Evolutionary conservation across 1,284 basidiomycete genomes (phyloP).

Genomic region (Exsudoporus floridanus): DNA sequence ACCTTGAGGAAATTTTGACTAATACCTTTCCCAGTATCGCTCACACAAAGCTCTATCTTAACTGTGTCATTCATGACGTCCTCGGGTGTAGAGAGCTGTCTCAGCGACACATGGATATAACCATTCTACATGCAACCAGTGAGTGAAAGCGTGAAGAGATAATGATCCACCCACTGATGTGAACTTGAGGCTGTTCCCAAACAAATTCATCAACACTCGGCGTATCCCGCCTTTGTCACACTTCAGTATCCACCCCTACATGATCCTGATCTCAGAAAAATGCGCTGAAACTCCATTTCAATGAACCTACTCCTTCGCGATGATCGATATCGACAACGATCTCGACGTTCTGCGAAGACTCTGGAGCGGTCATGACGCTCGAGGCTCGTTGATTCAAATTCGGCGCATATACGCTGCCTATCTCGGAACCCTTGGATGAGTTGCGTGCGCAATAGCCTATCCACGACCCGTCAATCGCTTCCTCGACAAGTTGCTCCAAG

Average conservation of each 20-base stretch:
- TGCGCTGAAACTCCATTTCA: not conserved
- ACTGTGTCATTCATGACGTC: constrained; percentile 57
- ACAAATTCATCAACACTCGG: constrained; percentile 92
- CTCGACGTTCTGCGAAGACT: constrained; percentile 62
- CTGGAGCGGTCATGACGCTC: constrained; percentile 34
- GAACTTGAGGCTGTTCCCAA: constrained; percentile 94
- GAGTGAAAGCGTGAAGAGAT: constrained; percentile 7
- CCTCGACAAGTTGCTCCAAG: constrained; percentile 88
- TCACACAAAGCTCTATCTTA: constrained; percentile 82
- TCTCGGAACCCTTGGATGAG: constrained; percentile 66
- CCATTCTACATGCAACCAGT: constrained; percentile 56
- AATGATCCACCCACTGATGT: constrained; percentile 55
- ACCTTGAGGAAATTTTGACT: constrained; percentile 86
- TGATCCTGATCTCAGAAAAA: constrained; percentile 6
- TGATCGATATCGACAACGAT: constrained; percentile 86
- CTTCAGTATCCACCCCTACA: constrained; percentile 81
- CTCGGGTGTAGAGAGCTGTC: constrained; percentile 62
- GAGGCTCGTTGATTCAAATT: constrained; percentile 48
- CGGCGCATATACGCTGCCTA: constrained; percentile 90
- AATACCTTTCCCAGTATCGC: constrained; percentile 92
- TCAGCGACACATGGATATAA: constrained; percentile 83
- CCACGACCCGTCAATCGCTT: constrained; percentile 94
- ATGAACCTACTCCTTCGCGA: constrained; percentile 56
- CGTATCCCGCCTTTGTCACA: constrained; percentile 94
- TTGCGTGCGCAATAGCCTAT: constrained; percentile 87